Conservation (phyloP, 2,329 filamentous ascomycete genomes). For the Pochonia chlamydosporia region DNA sequence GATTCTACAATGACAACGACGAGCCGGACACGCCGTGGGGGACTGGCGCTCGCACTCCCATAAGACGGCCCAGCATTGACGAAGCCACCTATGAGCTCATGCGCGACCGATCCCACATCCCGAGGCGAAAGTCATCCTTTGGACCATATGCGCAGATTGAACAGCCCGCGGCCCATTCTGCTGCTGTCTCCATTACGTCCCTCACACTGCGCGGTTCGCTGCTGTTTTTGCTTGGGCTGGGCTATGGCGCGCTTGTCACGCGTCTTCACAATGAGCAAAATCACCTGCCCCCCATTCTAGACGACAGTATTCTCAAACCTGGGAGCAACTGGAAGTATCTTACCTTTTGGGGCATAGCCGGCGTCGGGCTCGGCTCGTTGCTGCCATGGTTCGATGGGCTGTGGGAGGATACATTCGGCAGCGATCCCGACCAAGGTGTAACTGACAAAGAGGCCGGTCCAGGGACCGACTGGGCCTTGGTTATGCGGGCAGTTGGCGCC, state of each 20-base stretch:
- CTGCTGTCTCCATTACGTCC: slow-evolving; percentile 32
- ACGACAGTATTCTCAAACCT: slow-evolving; percentile 31
- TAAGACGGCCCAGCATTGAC: slow-evolving; percentile 35
- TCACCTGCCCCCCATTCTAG: slow-evolving; percentile 53
- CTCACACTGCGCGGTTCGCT: slow-evolving; percentile 53
- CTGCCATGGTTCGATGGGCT: slow-evolving; percentile 79
- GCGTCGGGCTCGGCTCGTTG: slow-evolving; percentile 70
- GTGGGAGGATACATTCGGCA: slow-evolving; percentile 54
- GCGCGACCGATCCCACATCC: slow-evolving; percentile 30
- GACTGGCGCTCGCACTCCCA: slow-evolving; percentile 67
- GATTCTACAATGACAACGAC: slow-evolving; percentile 36
- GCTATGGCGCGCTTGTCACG: slow-evolving; percentile 77
- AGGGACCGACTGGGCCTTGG: slow-evolving; percentile 66
- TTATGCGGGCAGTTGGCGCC: slow-evolving; percentile 52
- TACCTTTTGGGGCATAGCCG: slow-evolving; percentile 73
- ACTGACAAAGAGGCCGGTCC: slow-evolving; percentile 27
- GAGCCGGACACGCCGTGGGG: slow-evolving; percentile 70
- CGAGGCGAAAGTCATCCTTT: slow-evolving; percentile 30
- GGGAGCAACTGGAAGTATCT: slow-evolving; percentile 61
- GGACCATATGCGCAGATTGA: slow-evolving; percentile 16
- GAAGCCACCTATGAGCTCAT: slow-evolving; percentile 39
- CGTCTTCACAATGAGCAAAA: slow-evolving; percentile 68
- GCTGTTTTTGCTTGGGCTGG: slow-evolving; percentile 72
- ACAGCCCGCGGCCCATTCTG: slow-evolving; percentile 17
- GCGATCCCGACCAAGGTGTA: slow-evolving; percentile 23